phyloP scores from a whole-genome alignment of 805 yeast genomes.

The Tetrapisispora iriomotensis region DNA sequence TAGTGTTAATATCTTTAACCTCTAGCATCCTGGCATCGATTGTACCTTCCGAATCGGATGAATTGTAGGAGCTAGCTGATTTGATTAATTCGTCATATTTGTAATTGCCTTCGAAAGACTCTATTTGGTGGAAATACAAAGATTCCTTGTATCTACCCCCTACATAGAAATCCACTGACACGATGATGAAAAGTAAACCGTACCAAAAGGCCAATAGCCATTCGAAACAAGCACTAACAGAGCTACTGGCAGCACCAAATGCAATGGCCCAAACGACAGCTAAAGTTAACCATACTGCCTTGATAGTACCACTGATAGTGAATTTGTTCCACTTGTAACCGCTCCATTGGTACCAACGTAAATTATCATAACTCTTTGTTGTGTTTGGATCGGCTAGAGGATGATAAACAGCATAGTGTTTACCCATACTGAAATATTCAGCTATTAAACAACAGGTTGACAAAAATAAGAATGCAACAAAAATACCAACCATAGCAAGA shows the following conservation, averaged over 20 bases:
- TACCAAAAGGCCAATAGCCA: conserved; percentile 86
- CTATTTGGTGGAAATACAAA: conserved; percentile 23
- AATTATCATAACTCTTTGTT: conserved; percentile 9
- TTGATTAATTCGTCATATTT: conserved; percentile 14
- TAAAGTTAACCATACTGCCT: conserved; percentile 52
- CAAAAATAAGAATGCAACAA: conserved; percentile 56
- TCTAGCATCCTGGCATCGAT: conserved; percentile 1
- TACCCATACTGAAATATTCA: conserved; percentile 40
- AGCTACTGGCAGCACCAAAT: conserved; percentile 45
- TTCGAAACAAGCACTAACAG: conserved; percentile 59
- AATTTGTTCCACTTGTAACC: conserved; percentile 34
- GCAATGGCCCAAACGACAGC: conserved; percentile 62
- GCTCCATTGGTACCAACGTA: conserved; percentile 27
- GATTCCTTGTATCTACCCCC: conserved; percentile 36
- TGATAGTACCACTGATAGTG: conserved; percentile 42
- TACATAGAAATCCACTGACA: conserved; percentile 63
- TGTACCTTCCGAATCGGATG: conserved; percentile 1
- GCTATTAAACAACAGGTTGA: conserved; percentile 36
- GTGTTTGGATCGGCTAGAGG: conserved; percentile 19
- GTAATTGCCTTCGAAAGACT: conserved; percentile 21
- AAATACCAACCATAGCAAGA: conserved; percentile 59
- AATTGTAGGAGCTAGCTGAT: not conserved
- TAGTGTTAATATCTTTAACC: conserved; percentile 1
- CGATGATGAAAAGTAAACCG: conserved; percentile 53
- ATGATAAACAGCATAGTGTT: conserved; percentile 33